A percentile compares a stretch with the other conserved stretches of the same genome.
These are phyloP conservation scores for Colletotrichum somersetense DNA, from an alignment of 2,329 filamentous ascomycete genomes.

Conservation along the genomic window DNA sequence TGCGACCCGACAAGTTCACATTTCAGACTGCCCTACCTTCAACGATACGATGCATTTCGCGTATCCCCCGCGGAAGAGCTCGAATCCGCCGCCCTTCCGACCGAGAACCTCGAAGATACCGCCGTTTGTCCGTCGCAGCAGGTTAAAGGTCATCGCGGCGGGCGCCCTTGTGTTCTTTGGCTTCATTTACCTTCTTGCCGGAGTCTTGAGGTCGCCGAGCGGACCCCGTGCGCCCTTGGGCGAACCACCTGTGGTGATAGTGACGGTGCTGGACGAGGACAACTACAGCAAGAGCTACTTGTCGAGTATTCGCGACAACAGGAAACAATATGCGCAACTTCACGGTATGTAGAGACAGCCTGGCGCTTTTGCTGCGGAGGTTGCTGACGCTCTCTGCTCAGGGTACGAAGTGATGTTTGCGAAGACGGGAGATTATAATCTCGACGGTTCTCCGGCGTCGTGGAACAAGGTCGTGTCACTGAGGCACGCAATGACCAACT, in stretches of 20 bases:
- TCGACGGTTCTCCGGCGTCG: slow-evolving; percentile 68
- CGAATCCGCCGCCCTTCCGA: slow-evolving; percentile 79
- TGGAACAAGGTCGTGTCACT: slow-evolving; percentile 88
- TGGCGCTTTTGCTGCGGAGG: background rate
- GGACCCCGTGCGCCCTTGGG: slow-evolving; percentile 59
- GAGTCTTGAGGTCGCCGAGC: slow-evolving; percentile 26
- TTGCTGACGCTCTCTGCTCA: slow-evolving; percentile 53
- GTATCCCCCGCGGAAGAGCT: slow-evolving; percentile 86
- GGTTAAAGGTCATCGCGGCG: slow-evolving; percentile 70
- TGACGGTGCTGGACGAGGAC: slow-evolving; percentile 83
- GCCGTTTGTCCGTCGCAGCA: slow-evolving; percentile 69
- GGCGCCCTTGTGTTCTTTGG: slow-evolving; percentile 66
- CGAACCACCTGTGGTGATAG: slow-evolving; percentile 77
- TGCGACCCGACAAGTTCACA: slow-evolving; percentile 1
- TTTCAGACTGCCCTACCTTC: slow-evolving; percentile 6
- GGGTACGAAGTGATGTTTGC: slow-evolving; percentile 91
- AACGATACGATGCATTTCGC: slow-evolving; percentile 83
- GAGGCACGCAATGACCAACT: slow-evolving; percentile 86
- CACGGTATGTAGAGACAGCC: slow-evolving; percentile 75
- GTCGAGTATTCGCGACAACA: slow-evolving; percentile 82
- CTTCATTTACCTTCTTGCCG: slow-evolving; percentile 71
- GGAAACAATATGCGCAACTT: slow-evolving; percentile 84
- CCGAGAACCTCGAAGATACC: slow-evolving; percentile 65
- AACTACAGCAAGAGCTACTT: slow-evolving; percentile 75
- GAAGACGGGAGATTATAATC: slow-evolving; percentile 80